Conservation (phyloP, 805 yeast species). For the Yamadazyma endophytica region DNA sequence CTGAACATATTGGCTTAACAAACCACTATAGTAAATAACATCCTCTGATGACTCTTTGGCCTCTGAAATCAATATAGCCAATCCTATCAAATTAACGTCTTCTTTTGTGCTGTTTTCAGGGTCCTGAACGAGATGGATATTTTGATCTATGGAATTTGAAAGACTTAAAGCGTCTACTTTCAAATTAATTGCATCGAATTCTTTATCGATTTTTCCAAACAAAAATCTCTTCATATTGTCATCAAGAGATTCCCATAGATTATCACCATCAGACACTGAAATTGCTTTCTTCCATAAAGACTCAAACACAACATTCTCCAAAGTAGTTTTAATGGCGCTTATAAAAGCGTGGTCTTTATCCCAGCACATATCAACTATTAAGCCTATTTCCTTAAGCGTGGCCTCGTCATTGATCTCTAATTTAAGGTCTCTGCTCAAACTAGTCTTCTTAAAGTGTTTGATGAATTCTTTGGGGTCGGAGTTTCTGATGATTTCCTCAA, state of each 20-base stretch:
- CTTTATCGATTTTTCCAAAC: constrained; percentile 1
- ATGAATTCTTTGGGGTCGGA: no score
- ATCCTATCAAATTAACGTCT: constrained; percentile 1
- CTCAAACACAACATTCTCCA: no score
- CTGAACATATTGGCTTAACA: constrained; percentile 7
- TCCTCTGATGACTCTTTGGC: not conserved
- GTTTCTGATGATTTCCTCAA: no score
- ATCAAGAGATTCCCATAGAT: constrained; percentile 1
- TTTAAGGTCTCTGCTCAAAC: no score
- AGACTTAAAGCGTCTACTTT: no score
- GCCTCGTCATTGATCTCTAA: no score
- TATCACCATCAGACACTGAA: not conserved
- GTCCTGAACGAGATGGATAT: constrained; percentile 26
- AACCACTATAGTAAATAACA: constrained; percentile 1
- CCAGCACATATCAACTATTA: no score
- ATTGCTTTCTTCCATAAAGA: constrained; percentile 8
- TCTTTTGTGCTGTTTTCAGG: not conserved
- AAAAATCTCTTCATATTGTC: not conserved
- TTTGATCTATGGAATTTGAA: constrained; percentile 45
- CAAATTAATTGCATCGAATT: no score
- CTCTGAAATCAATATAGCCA: constrained; percentile 1
- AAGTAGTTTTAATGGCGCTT: no score
- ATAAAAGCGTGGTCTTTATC: no score
- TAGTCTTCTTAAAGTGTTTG: no score
- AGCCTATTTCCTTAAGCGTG: no score